These are phyloP conservation scores for Amphichorda felina DNA, from an alignment of 2,329 filamentous ascomycete species.

Conservation along the genomic window DNA sequence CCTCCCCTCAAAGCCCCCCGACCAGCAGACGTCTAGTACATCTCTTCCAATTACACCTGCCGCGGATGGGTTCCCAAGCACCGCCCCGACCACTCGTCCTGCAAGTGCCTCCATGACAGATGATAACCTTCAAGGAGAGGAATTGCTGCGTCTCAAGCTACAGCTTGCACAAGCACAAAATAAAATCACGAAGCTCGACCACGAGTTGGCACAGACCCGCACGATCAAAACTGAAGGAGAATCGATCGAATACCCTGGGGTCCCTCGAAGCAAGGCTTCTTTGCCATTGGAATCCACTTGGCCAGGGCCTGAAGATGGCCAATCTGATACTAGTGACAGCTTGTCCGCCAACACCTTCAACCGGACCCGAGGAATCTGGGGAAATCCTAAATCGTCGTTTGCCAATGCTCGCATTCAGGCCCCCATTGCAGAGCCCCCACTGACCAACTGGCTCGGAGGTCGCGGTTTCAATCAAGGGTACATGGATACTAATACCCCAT, in stretches of 20 bases:
- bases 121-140: constrained; percentile 32
- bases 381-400: constrained; percentile 30
- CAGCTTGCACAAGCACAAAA: constrained; percentile 61
- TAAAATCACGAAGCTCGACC: constrained; percentile 59
- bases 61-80: constrained; percentile 37
- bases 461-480: constrained; percentile 25
- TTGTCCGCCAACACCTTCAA: constrained; percentile 38
- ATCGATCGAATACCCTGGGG: constrained; percentile 7
- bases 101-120: constrained; percentile 34
- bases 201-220: constrained; percentile 56
- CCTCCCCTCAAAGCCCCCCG: constrained; percentile 22
- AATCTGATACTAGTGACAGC: constrained; percentile 44
- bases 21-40: constrained; percentile 40
- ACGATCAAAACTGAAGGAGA: constrained; percentile 38
- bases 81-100: constrained; percentile 36
- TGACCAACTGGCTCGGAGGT: constrained; percentile 31
- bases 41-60: constrained; percentile 53
- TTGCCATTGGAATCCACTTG: constrained; percentile 33
- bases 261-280: constrained; percentile 9
- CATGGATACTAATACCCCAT: constrained; percentile 24
- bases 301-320: constrained; percentile 40
- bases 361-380: constrained; percentile 45
- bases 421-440: constrained; percentile 22
- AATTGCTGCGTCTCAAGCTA: constrained; percentile 56
- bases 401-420: constrained; percentile 18